These are phyloP conservation scores for Coccomyxa subellipsoidea DNA, from an alignment of 163 green algal genomes.

Conservation along the genomic window DNA sequence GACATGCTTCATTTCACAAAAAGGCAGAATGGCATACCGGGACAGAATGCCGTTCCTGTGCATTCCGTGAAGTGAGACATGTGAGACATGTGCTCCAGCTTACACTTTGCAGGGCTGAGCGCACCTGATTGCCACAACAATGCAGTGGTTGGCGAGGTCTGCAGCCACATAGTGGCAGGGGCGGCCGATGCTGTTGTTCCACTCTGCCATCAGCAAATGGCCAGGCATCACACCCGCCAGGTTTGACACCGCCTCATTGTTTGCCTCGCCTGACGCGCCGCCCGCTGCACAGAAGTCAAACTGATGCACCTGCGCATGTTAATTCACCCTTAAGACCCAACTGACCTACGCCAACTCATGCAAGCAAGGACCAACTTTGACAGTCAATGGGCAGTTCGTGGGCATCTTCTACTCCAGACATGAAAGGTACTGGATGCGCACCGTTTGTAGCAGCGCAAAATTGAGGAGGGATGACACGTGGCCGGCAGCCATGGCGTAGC, in stretches of 20 bases:
- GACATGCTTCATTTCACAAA: no score
- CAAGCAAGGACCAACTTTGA: no score
- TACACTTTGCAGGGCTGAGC: not conserved
- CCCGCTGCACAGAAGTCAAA: constrained; percentile 66
- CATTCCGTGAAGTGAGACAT: not conserved
- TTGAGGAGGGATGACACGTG: constrained; percentile 49
- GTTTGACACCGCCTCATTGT: constrained; percentile 65
- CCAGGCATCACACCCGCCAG: constrained; percentile 51
- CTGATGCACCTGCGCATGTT: constrained; percentile 15
- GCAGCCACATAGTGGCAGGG: constrained; percentile 82
- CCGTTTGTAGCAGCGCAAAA: constrained; percentile 51
- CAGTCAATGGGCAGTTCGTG: no score
- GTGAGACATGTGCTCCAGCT: no score
- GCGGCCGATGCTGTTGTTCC: constrained; percentile 36
- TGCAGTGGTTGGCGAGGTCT: constrained; percentile 49
- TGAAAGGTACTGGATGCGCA: constrained; percentile 17
- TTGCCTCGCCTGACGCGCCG: constrained; percentile 67
- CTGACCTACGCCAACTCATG: no score
- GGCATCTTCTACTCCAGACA: no score
- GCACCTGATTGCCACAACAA: constrained; percentile 56
- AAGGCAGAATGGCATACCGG: no score
- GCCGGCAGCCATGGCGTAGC: constrained; percentile 57
- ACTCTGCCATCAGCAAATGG: constrained; percentile 62
- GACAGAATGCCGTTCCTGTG: no score
- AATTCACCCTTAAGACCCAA: not conserved